Evolutionary conservation across 306 rosid species (phyloP), one percentile per base, ranked within the genome.

Genomic region (Cajanus cajan): DNA sequence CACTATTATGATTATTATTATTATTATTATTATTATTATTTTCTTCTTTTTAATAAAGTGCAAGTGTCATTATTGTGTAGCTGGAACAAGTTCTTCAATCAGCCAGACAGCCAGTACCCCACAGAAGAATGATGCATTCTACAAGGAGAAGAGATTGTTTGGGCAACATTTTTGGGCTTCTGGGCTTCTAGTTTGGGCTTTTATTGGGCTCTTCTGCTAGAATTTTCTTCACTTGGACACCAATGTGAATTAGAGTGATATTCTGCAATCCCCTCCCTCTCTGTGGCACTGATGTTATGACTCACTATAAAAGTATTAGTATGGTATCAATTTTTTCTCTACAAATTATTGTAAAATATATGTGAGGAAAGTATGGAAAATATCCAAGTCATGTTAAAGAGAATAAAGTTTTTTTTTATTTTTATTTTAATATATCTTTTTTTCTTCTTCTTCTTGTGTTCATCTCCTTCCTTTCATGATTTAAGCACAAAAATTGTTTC

Each of bases 101-200:
- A 85, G 83, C 78, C 68, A 82, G 18, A 57, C 45, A 79, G 22
- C 33, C 1, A 81, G 28, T 71, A 51, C 73, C 43, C 19, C 65
- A 67, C 81, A 57, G 18, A 80, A 84, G 78, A 83, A 16, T 15
- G 84, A 71, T 33, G 91, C 90, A 65, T 78, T 39, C 18, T 18
- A 75, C 67, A 54, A 52, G 21, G 68, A 78, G 7, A 78, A 73
- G 18, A 74, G 44, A 47, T 16, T 82, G 74, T 48, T 81, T 13
- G 82, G 73, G 68, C 33, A 73, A 25, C 22, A 65, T 4, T 15
- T 45, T 67, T 68, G 33, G 15, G 68, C 68, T 33, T 12, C 37
- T 6, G 87, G 89, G 25, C 73, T 78, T 81, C 41, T 79, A 24
- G 45, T 83, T 50, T 85, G 74, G 74, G 81, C 43, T 74, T 64